Base-by-base conservation (phyloP, 768 basidiomycete genomes). In the Coprinopsis cinerea region DNA sequence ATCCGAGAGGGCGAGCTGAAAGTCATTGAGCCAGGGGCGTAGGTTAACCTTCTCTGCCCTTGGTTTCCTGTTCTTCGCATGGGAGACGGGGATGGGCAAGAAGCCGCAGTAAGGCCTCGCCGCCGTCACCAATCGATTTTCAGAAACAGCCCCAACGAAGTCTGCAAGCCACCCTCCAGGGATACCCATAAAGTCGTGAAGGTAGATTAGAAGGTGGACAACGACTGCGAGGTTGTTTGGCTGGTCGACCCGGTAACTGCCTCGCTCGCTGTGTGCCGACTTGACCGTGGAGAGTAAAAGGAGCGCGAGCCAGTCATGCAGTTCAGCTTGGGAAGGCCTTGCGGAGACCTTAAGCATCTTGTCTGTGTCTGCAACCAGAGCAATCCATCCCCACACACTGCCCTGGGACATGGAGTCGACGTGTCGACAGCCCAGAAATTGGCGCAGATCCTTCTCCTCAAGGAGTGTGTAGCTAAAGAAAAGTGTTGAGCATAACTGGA, bases 81-180 rank as follows among this genome's bases (percentile, higher is more conserved):
- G 34, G 10, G 53, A 27, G 15, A 26, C 1, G 3, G 49, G 40
- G 24, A 57, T 46, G 17, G 55, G 55, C 5, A 30, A 18, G 17
- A 25, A 5, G 10, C 20, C 23, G 4, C 9, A 13, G 28, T 53
- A 53, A 1, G 53, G 53, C 18, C 27, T 44, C 26, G 44, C 48
- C 9, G 20, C 25, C 20, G 42, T 43, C 5, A 9, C 11, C 18
- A 43, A 10, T 18, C 11, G 6, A 26, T 49, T 49, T 1, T 53
- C 51, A 25, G 55, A 35, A 11, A 56, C 24, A 1, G 54, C 26
- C 17, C 24, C 35, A 18, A 54, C 28, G 36, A 55, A 56, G n/a
- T 59, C 58, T 2, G 51, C 48, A 7, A 55, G 32, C 58, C 58
- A 59, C 18, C 56, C 55, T 5, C 53, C 30, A 17, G 58, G 58